Base-by-base conservation (phyloP, 2,329 filamentous ascomycete species). In the Fusarium palustre region DNA sequence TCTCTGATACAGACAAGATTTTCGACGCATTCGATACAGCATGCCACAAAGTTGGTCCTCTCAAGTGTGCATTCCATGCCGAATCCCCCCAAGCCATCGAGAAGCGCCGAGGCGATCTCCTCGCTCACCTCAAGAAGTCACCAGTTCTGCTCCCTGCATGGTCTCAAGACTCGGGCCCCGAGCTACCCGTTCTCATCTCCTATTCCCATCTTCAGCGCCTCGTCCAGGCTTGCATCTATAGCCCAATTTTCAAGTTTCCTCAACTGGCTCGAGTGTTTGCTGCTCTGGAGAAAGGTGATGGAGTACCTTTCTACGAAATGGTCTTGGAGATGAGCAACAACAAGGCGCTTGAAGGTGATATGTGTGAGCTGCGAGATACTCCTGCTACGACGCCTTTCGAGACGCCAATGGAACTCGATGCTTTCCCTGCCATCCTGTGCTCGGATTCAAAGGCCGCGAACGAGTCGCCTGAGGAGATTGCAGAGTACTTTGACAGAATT, bases 1-100 rank as follows among this genome's bases (percentile, higher is more conserved):
- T 87, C 9, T 78, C 78, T n/a, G 84, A 89, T 69, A 83, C 85
- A 16, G 87, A 90, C 73, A 79, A 82, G 53, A 82, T 86, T 8
- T 81, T 88, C 69, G 76, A 81, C 2, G 82, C 78, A 20, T 89
- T 90, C 59, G 87, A 85, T 69, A 76, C 79, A 20, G 81, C 83
- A 41, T 91, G 88, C 71, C 81, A 84, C 70, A 76, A 80, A 42
- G 87, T 83, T 20, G 85, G 85, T 0, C 85, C 85, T 0, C 63
- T 77, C 1, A 79, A 75, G 9, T 88, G 86, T 57, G 79, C 79
- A 2, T 80, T 88, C 43, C 79, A 80, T 65, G 79, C 77, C 2
- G 46, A 72, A 1, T 76, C 79, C 1, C 76, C 83, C 0, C 68
- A 69, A 0, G 76, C 76, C n/a, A 80, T 86, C 55, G 75, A 81